Evolutionary conservation across 768 basidiomycete genomes (phyloP).

Genomic region (Lactarius tabidus): DNA sequence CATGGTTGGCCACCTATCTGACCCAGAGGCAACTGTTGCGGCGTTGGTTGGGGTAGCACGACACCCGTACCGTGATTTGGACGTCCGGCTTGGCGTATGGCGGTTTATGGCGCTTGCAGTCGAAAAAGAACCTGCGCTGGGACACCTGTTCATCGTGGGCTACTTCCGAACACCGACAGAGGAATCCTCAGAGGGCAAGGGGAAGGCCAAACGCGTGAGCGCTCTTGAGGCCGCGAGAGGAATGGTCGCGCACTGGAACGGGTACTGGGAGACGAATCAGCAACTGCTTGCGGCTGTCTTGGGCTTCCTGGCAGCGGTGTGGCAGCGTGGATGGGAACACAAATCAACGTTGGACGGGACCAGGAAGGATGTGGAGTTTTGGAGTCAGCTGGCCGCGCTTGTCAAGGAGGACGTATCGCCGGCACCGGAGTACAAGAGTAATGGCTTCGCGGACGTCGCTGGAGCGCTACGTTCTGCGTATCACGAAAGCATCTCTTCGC

Average conservation of each 20-base stretch:
- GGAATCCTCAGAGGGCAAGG: conserved; percentile 33
- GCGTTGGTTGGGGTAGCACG: conserved; percentile 67
- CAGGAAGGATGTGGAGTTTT: conserved; percentile 58
- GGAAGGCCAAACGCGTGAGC: conserved; percentile 41
- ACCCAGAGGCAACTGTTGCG: conserved; percentile 67
- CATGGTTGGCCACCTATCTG: conserved; percentile 71
- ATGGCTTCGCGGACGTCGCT: conserved; percentile 45
- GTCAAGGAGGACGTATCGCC: conserved; percentile 69
- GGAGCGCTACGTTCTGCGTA: conserved; percentile 49
- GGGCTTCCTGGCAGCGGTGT: conserved; percentile 70
- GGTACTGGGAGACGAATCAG: conserved; percentile 74
- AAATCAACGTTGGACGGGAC: conserved; percentile 51
- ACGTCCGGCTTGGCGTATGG: conserved; percentile 76
- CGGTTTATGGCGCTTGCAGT: conserved; percentile 76
- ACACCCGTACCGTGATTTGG: conserved; percentile 75
- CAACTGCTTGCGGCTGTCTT: conserved; percentile 69
- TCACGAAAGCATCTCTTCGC: conserved; percentile 56
- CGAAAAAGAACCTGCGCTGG: conserved; percentile 82
- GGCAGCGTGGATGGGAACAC: conserved; percentile 79
- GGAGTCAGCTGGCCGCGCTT: conserved; percentile 63
- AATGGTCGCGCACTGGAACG: conserved; percentile 64
- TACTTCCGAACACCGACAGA: conserved; percentile 54
- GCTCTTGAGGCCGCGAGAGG: conserved; percentile 67
- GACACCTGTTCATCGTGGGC: conserved; percentile 73
- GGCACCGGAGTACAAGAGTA: conserved; percentile 60